These are phyloP conservation scores for Ogataea pilisensis DNA, from an alignment of 805 yeast genomes.

Conservation along the genomic window DNA sequence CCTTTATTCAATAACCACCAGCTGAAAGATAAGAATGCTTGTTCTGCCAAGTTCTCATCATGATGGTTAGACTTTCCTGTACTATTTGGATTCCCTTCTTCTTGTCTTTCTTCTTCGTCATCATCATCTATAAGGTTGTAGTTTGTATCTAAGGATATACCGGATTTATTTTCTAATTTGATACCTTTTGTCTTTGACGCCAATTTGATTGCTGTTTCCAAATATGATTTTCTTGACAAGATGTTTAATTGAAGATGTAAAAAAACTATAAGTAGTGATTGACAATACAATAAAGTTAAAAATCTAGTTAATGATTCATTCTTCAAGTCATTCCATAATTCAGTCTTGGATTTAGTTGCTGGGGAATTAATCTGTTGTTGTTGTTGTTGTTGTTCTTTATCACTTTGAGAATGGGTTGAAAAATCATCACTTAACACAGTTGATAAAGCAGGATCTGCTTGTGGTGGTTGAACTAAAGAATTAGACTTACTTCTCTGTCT, in stretches of 20 bases:
- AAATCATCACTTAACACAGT: constrained; percentile 37
- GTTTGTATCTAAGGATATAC: constrained; percentile 16
- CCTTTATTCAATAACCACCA: constrained; percentile 96
- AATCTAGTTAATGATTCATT: constrained; percentile 68
- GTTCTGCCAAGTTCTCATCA: constrained; percentile 56
- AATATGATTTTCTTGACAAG: constrained; percentile 79
- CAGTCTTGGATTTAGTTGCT: constrained; percentile 44
- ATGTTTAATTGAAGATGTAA: constrained; percentile 85
- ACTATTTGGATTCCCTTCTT: constrained; percentile 5
- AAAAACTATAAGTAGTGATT: constrained; percentile 66
- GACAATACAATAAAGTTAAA: constrained; percentile 64
- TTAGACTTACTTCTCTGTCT: constrained; percentile 12
- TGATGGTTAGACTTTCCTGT: constrained; percentile 12
- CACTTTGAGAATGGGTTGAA: constrained; percentile 27
- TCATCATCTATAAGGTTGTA: constrained; percentile 21
- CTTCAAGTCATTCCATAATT: constrained; percentile 83
- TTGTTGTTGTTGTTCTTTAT: constrained; percentile 17
- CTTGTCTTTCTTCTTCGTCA: constrained; percentile 10
- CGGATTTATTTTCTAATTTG: constrained; percentile 21
- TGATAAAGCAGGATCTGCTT: constrained; percentile 23
- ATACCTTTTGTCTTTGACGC: constrained; percentile 47
- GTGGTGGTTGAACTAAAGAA: no score
- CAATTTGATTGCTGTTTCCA: constrained; percentile 69
- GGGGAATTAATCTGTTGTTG: constrained; percentile 11
- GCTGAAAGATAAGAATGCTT: constrained; percentile 77